Percentiles rank a stretch among this genome's conserved stretches.
Evolutionary conservation across 2,329 filamentous ascomycete species (phyloP).

Genomic region (Cladobotryum mycophilum): DNA sequence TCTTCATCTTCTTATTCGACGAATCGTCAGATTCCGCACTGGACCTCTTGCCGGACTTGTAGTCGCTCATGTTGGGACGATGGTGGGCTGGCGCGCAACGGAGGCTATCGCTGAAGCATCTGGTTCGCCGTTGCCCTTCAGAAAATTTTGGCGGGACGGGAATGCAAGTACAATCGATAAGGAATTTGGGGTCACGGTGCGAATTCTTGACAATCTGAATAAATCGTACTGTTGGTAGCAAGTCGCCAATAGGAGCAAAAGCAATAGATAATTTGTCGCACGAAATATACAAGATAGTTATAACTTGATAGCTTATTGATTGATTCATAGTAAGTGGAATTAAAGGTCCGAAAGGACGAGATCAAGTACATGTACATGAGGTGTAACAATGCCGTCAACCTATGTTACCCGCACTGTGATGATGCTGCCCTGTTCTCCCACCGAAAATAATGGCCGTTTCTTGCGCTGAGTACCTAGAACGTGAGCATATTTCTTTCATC

Average conservation of each 20-base stretch:
- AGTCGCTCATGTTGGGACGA: slow-evolving; percentile 32
- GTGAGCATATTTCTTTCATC: not conserved
- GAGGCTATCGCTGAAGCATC: slow-evolving; percentile 1
- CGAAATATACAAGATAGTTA: too few relatives aligned
- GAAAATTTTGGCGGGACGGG: slow-evolving; percentile 22
- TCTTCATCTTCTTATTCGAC: slow-evolving; percentile 39
- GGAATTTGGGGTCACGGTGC: not conserved
- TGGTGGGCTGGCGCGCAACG: slow-evolving; percentile 8
- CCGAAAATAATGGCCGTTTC: slow-evolving; percentile 1
- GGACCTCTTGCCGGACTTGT: slow-evolving; percentile 36
- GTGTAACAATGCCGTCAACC: too few relatives aligned
- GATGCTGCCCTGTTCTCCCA: slow-evolving; percentile 5
- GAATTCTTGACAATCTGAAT: too few relatives aligned
- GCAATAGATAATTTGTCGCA: too few relatives aligned
- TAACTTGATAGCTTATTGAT: too few relatives aligned
- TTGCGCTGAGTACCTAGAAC: not conserved
- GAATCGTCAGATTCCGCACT: slow-evolving; percentile 38
- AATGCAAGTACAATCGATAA: slow-evolving; percentile 29
- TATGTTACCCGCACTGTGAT: slow-evolving; percentile 4
- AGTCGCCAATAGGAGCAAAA: too few relatives aligned
- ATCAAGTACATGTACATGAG: too few relatives aligned
- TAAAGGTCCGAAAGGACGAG: too few relatives aligned
- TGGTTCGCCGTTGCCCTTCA: slow-evolving; percentile 6
- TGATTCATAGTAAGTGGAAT: too few relatives aligned
- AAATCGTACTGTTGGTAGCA: not conserved